phyloP scores from a whole-genome alignment of 306 rosid genomes.

The Sicyos baderoa region DNA sequence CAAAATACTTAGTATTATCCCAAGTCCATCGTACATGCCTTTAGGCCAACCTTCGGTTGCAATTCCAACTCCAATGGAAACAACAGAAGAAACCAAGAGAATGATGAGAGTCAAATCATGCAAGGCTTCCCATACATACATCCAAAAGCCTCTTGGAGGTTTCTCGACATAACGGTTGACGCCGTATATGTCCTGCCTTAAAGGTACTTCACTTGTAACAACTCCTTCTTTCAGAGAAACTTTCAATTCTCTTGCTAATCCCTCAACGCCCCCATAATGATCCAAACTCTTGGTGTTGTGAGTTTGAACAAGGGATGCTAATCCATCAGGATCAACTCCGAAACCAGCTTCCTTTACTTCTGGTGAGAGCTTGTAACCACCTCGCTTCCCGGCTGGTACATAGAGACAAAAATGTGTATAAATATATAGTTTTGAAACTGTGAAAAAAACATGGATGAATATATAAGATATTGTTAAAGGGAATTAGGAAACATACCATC shows the following conservation, averaged over 20 bases:
- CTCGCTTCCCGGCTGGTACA: slow-evolving; percentile 48
- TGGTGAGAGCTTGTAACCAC: slow-evolving; percentile 32
- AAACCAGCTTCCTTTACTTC: slow-evolving; percentile 56
- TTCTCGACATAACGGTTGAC: slow-evolving; percentile 46
- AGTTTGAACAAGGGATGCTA: slow-evolving; percentile 52
- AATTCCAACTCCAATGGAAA: slow-evolving; percentile 68
- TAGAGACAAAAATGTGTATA: not conserved
- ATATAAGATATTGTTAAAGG: not conserved
- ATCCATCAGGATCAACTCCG: slow-evolving; percentile 48
- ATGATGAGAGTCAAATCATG: slow-evolving; percentile 70
- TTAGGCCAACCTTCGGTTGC: slow-evolving; percentile 76
- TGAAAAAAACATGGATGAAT: not conserved
- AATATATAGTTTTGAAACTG: not conserved
- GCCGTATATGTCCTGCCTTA: slow-evolving; percentile 50
- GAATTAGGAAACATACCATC: slow-evolving; percentile 47
- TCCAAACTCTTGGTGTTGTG: slow-evolving; percentile 45
- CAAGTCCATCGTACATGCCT: slow-evolving; percentile 85
- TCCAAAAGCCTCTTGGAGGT: slow-evolving; percentile 65
- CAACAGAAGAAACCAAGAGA: slow-evolving; percentile 54
- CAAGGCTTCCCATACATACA: slow-evolving; percentile 88
- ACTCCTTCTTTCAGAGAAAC: slow-evolving; percentile 48
- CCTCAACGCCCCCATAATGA: slow-evolving; percentile 42
- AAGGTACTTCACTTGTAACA: slow-evolving; percentile 31
- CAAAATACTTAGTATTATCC: slow-evolving; percentile 60
- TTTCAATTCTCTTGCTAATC: slow-evolving; percentile 44